Percentiles rank a stretch among this genome's conserved stretches.
Evolutionary conservation across 2,329 filamentous ascomycete species (phyloP).

Genomic region (Cordyceps tenuipes): DNA sequence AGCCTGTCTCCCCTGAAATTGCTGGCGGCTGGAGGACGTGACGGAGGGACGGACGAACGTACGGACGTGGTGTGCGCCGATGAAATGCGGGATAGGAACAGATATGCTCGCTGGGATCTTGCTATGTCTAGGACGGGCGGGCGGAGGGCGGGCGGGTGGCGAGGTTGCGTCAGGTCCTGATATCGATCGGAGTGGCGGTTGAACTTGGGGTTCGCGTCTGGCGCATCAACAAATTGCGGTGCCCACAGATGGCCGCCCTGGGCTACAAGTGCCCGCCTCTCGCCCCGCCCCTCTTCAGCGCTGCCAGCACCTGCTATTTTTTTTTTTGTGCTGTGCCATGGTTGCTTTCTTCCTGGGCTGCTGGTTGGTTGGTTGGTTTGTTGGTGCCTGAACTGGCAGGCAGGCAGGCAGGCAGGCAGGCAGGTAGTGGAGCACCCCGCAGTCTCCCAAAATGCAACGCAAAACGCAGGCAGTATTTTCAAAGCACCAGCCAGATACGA

Average conservation of each 20-base stretch:
- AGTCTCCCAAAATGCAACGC: background rate
- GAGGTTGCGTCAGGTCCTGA: background rate
- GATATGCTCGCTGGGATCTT: background rate
- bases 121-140: background rate
- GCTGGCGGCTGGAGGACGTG: background rate
- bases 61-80: background rate
- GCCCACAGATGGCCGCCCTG: background rate
- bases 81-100: too few species aligned
- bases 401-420: too few species aligned
- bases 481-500: too few species aligned
- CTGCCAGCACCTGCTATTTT: too few species aligned
- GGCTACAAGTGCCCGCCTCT: too few species aligned
- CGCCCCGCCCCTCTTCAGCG: too few species aligned
- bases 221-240: background rate
- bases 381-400: background rate
- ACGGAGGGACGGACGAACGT: background rate
- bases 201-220: constrained; percentile 2
- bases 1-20: background rate
- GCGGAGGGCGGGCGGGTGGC: background rate
- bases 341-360: background rate
- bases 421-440: background rate
- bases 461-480: too few species aligned
- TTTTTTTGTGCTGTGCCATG: background rate
- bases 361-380: background rate
- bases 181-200: background rate